Evolutionary conservation across 164 flowering plant species (phyloP), one percentile per base, ranked within the genome.

Genomic region (Protea cynaroides): DNA sequence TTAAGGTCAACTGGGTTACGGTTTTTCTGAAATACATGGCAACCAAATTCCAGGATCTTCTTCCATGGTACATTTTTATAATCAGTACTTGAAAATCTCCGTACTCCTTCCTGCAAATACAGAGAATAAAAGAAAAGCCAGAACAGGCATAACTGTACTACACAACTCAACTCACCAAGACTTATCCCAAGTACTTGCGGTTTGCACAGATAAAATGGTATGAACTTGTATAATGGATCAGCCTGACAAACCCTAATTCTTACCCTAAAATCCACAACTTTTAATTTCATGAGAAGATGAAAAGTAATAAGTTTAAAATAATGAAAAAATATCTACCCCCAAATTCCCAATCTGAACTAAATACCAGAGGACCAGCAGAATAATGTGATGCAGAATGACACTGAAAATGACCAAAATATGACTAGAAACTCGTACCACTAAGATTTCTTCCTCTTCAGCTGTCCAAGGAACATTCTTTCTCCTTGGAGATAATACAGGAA

Each of bases 401-500:
- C 2, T 29, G 34, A 29, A 29, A 29, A 29, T 29, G 18, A 34
- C 7, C n/a, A 2, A 11, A n/a, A 49, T 40, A 40, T 25, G 23
- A 43, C 53, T 18, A 65, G n/a, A 22, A 25, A 69, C n/a, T 15
- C 25, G 51, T 63, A 67, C 77, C 77, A 63, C 67, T 56, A 74
- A 38, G 13, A 18, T 63, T 58, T 64, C 69, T 25, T 59, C 74
- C 56, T 74, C 77, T 38, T 74, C 71, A 24, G 56, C 18, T 14
- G 69, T 67, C 77, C 74, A 74, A 24, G 19, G 66, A 18, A 63
- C 47, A 55, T 54, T 70, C 29, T 50, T 60, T 49, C 71, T 54
- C 66, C 69, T 67, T 6, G n/a, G 25, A 60, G 23, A 11, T 46
- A 64, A 46, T 49, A 25, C 10, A 0, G 44, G 24, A 43, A 57